Conservation (phyloP, 202 grass and related monocot genomes). For the Panicum hallii region DNA sequence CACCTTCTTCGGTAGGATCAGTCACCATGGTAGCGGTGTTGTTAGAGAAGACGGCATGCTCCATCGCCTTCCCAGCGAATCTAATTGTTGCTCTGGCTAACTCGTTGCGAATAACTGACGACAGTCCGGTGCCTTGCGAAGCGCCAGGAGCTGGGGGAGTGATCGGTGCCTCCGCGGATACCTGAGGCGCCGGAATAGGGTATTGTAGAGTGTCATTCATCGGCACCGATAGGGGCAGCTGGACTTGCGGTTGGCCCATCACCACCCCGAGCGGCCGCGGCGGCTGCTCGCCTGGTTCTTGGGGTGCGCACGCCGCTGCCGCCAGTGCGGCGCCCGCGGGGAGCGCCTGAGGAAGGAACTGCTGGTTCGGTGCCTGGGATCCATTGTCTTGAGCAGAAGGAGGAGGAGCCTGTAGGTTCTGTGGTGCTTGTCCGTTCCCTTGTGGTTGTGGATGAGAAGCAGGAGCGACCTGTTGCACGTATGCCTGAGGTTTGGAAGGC, state of each 20-base stretch:
- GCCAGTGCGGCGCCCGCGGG: background rate
- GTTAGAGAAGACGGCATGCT: background rate
- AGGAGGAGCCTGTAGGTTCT: background rate
- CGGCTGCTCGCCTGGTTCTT: background rate
- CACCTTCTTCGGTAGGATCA: background rate
- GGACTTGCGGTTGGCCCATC: conserved; percentile 15
- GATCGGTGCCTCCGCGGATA: background rate
- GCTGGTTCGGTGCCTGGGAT: background rate
- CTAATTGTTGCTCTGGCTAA: background rate
- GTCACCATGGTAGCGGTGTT: background rate
- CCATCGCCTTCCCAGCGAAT: background rate
- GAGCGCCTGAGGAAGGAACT: background rate
- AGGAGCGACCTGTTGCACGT: background rate
- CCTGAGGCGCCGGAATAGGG: background rate
- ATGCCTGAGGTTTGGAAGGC: background rate
- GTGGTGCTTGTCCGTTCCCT: background rate
- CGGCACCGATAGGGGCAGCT: background rate
- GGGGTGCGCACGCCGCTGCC: too few relatives aligned
- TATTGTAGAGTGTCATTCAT: too few relatives aligned
- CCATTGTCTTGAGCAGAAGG: background rate
- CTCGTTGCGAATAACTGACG: background rate
- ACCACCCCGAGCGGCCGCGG: background rate
- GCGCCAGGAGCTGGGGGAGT: background rate
- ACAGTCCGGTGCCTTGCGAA: background rate
- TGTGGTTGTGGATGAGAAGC: background rate